Evolutionary conservation across 495 filamentous ascomycete genomes (phyloP).

Genomic region (Penicillium chermesinum): DNA sequence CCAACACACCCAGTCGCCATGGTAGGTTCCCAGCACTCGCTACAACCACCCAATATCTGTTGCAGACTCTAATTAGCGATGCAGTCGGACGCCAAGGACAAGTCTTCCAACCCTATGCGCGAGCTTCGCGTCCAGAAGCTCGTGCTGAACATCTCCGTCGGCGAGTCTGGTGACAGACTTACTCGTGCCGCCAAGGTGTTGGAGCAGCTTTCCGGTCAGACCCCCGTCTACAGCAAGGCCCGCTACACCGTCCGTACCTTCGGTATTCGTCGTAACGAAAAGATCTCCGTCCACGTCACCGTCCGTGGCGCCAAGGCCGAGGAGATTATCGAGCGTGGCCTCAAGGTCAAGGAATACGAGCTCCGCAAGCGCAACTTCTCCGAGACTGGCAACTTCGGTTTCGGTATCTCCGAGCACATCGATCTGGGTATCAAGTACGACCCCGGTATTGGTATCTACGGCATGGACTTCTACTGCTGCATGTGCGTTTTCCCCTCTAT

Average conservation of each 20-base stretch:
- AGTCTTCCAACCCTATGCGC: constrained; percentile 95
- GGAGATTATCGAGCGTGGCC: constrained; percentile 99
- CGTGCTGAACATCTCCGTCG: constrained; percentile 99
- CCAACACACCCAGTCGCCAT: constrained; percentile 40
- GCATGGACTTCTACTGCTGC: constrained; percentile 99
- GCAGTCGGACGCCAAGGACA: constrained; percentile 62
- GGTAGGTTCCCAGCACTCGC: constrained; percentile 34
- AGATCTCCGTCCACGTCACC: constrained; percentile 99
- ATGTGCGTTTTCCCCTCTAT: constrained; percentile 55
- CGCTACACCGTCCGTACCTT: constrained; percentile 99
- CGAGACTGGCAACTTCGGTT: constrained; percentile 99
- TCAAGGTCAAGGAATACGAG: constrained; percentile 99
- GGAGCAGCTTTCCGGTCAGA: constrained; percentile 99
- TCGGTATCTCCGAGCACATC: constrained; percentile 99
- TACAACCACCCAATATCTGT: constrained; percentile 4
- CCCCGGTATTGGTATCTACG: constrained; percentile 98
- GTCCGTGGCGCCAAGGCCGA: constrained; percentile 99
- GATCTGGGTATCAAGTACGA: constrained; percentile 99
- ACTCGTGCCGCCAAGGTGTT: constrained; percentile 99
- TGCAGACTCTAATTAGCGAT: constrained; percentile 28
- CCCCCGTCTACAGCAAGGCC: constrained; percentile 99
- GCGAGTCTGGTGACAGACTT: constrained; percentile 99
- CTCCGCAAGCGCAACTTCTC: constrained; percentile 98
- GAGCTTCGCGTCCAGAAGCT: constrained; percentile 99
- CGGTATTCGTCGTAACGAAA: constrained; percentile 99